Base-by-base conservation (phyloP, 2,329 filamentous ascomycete species). In the Claviceps purpurea region DNA sequence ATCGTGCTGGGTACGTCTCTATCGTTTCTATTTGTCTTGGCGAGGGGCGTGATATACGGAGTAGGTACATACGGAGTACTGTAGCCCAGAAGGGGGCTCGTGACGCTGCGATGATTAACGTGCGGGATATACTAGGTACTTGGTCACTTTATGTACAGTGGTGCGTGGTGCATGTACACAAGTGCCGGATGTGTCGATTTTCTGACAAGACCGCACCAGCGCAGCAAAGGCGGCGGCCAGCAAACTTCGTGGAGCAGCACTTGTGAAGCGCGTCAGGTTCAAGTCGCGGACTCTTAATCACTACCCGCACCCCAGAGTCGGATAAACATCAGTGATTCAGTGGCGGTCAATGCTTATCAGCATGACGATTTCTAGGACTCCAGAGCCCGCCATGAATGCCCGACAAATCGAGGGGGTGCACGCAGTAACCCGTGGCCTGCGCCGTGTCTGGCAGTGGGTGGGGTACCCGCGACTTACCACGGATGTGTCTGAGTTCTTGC, bases 41-140 rank as follows among this genome's bases (percentile, higher is more conserved):
- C 20, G 42, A 20, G 8, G 26, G n/a, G 11, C 20, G 43, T 24
- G 24, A 24, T 24, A n/a, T 2, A n/a, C 5, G 41, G 41, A 11
- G 22, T n/a, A 18, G 26, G 8, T 10, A 30, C 26, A 8, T 30
- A 30, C 7, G 24, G 40, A 30, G 20, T 37, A 16, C 22, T 34
- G 16, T n/a, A 42, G 34, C 16, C 39, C 22, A 41, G n/a, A 39
- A 48, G 48, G 48, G 13, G 4, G n/a, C n/a, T 40, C 34, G 39
- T 51, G 42, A 53, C 38, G 45, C 44, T 42, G 52, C 34, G 16
- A 45, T 53, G 42, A 40, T 47, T 45, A 39, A 16, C 41, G 38
- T 50, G 49, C 41, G 37, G 18, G 34, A 42, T 34, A 22, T 42
- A 49, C 22, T 18, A 18, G 18, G 18, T 18, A 13, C 18, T 18